Conservation (phyloP, 495 filamentous ascomycete genomes). For the Aspergillus baeticus region DNA sequence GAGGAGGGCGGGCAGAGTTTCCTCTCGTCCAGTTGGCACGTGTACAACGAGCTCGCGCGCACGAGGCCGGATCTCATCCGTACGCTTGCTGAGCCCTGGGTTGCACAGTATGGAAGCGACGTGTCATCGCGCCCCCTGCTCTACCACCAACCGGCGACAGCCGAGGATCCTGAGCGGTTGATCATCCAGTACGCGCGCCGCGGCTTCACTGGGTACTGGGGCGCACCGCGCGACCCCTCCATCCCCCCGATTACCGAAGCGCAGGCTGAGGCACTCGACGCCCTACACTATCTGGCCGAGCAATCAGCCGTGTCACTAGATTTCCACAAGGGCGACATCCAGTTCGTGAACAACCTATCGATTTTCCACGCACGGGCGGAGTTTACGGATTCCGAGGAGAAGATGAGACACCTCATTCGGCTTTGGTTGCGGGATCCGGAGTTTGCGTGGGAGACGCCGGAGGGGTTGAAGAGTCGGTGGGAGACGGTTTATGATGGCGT, state of each 20-base stretch:
- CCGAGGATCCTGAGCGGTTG: conserved; percentile 40
- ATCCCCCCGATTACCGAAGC: conserved; percentile 59
- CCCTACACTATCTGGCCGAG: conserved; percentile 58
- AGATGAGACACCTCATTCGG: conserved; percentile 51
- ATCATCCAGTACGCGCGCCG: conserved; percentile 54
- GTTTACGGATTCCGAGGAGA: conserved; percentile 16
- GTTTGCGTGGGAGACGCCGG: conserved; percentile 52
- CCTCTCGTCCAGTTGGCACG: conserved; percentile 53
- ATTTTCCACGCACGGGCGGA: conserved; percentile 52
- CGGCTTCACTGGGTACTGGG: conserved; percentile 53
- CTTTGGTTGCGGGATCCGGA: conserved; percentile 55
- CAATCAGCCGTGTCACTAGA: conserved; percentile 46
- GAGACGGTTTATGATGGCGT: conserved; percentile 52
- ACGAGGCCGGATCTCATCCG: conserved; percentile 56
- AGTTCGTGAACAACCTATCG: conserved; percentile 69
- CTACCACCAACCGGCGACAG: conserved; percentile 41
- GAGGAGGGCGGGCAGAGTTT: conserved; percentile 54
- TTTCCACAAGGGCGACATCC: conserved; percentile 65
- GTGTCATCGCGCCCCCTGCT: conserved; percentile 19
- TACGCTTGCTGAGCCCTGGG: conserved; percentile 51
- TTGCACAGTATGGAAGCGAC: conserved; percentile 32
- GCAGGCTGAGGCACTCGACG: conserved; percentile 64
- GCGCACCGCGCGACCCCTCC: conserved; percentile 34
- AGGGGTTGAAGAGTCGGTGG: conserved; percentile 47
- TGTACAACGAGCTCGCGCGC: conserved; percentile 60